Evolutionary conservation across 164 flowering plant genomes (phyloP).

Genomic region (Akebia trifoliata): DNA sequence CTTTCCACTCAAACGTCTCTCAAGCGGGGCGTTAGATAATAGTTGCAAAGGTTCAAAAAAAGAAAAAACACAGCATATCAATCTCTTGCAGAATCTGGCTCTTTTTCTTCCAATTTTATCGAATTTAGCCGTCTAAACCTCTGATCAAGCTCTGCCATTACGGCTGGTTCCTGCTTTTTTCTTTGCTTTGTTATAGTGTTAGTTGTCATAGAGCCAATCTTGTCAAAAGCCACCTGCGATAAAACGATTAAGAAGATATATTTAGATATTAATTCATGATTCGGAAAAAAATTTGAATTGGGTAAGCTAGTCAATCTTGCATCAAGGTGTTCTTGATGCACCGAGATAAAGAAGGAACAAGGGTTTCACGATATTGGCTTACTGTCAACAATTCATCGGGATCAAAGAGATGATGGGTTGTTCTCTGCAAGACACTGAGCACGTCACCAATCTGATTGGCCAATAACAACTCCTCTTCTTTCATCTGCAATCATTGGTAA

Average conservation of each 20-base stretch:
- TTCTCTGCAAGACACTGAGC: slow-evolving; percentile 65
- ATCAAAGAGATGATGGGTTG: slow-evolving; percentile 89
- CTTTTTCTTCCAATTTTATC: slow-evolving; percentile 31
- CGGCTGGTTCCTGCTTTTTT: slow-evolving; percentile 96
- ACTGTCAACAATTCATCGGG: slow-evolving; percentile 92
- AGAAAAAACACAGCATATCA: background rate
- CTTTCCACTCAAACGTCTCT: too few relatives aligned
- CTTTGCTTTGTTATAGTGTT: slow-evolving; percentile 86
- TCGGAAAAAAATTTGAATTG: too few relatives aligned
- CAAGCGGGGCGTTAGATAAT: too few relatives aligned
- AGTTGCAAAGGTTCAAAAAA: too few relatives aligned
- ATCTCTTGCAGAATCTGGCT: slow-evolving; percentile 2
- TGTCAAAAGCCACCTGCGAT: slow-evolving; percentile 90
- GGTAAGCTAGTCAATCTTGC: too few relatives aligned
- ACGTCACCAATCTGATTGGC: slow-evolving; percentile 82
- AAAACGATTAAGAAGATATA: slow-evolving; percentile 1
- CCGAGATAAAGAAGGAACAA: background rate
- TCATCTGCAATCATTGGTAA: slow-evolving; percentile 56
- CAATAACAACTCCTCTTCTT: slow-evolving; percentile 75
- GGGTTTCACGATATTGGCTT: slow-evolving; percentile 22
- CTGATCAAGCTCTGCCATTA: slow-evolving; percentile 91
- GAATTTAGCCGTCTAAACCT: slow-evolving; percentile 72
- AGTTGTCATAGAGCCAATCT: slow-evolving; percentile 81
- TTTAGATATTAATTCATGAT: background rate
- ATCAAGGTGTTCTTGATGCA: too few relatives aligned